Percentiles rank a stretch among this genome's conserved stretches.
Conservation (phyloP, 352 stramenopile species). For the Phytopythium helicoides region DNA sequence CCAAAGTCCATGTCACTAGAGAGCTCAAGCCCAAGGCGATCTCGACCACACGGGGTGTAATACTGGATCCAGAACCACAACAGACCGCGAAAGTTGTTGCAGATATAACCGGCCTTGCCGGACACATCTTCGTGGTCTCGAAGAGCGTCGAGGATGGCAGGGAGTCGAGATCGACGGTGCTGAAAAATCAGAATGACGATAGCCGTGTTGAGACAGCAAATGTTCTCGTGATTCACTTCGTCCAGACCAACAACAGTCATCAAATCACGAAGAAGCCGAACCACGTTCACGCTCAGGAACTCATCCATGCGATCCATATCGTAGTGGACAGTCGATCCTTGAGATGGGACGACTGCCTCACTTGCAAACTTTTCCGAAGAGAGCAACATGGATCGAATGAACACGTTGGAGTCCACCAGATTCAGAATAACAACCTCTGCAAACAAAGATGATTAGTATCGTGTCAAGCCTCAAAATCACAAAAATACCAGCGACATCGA, state of each 20-base stretch:
- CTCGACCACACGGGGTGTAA: constrained; percentile 92
- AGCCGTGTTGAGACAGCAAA: constrained; percentile 97
- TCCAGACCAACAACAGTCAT: constrained; percentile 94
- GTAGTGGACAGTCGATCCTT: constrained; percentile 46
- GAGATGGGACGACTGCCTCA: constrained; percentile 26
- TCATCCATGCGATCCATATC: constrained; percentile 80
- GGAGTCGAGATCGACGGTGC: constrained; percentile 82
- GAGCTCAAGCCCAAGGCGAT: constrained; percentile 93
- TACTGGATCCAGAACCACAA: constrained; percentile 97
- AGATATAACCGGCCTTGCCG: constrained; percentile 69
- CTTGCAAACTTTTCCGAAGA: constrained; percentile 74
- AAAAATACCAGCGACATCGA: constrained; percentile 5
- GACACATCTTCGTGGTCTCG: constrained; percentile 65
- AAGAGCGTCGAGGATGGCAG: constrained; percentile 59
- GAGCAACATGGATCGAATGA: constrained; percentile 91
- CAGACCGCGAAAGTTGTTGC: constrained; percentile 90
- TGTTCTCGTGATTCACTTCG: constrained; percentile 97
- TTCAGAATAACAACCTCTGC: constrained; percentile 91
- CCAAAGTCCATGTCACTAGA: constrained; percentile 94
- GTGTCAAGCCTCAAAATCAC: no score
- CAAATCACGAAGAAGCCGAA: constrained; percentile 91
- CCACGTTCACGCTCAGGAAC: constrained; percentile 89
- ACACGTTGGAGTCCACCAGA: constrained; percentile 97
- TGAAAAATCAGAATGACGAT: constrained; percentile 95
- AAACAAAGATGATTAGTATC: constrained; percentile 9